Percentiles rank a stretch among this genome's conserved stretches.
Evolutionary conservation across 2,329 filamentous ascomycete species (phyloP).

Genomic region (Aspergillus sp.): DNA sequence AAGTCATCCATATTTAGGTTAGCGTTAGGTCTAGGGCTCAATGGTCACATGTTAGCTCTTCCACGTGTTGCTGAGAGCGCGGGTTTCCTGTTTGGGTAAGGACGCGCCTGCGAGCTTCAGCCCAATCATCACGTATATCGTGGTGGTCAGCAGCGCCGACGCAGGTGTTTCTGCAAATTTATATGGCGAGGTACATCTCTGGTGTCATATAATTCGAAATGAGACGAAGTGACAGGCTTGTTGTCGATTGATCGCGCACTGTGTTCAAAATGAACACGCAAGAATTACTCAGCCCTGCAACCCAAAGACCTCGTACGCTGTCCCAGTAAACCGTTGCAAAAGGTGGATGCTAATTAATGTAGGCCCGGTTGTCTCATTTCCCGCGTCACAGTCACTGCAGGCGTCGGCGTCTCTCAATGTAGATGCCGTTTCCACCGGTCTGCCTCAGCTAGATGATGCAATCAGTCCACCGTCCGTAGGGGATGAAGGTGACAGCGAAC

Average conservation of each 20-base stretch:
- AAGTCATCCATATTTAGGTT: not conserved
- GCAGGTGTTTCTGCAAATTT: not conserved
- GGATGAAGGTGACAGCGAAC: slow-evolving; percentile 11
- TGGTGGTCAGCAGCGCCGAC: not conserved
- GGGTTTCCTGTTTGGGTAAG: slow-evolving; percentile 1
- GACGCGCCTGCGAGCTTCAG: not conserved
- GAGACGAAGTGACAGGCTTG: not conserved
- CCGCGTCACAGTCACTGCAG: slow-evolving; percentile 38
- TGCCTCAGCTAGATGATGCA: slow-evolving; percentile 48
- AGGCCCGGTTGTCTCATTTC: slow-evolving; percentile 35
- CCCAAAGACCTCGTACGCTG: slow-evolving; percentile 29
- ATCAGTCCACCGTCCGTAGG: slow-evolving; percentile 17
- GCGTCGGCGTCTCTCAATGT: slow-evolving; percentile 22
- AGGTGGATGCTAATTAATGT: not conserved
- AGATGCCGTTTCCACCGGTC: slow-evolving; percentile 42
- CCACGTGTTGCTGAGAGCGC: not conserved
- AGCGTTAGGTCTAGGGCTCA: not conserved
- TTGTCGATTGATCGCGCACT: not conserved
- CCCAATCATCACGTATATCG: not conserved
- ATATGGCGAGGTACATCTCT: not conserved
- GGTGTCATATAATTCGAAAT: not conserved
- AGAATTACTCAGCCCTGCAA: slow-evolving; percentile 33
- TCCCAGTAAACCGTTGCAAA: not conserved
- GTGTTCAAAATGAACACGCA: slow-evolving; percentile 22
- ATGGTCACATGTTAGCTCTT: not conserved